These are phyloP conservation scores for Mucor velutinosus DNA, from an alignment of 371 early-diverging fungal genomes.

Conservation along the genomic window DNA sequence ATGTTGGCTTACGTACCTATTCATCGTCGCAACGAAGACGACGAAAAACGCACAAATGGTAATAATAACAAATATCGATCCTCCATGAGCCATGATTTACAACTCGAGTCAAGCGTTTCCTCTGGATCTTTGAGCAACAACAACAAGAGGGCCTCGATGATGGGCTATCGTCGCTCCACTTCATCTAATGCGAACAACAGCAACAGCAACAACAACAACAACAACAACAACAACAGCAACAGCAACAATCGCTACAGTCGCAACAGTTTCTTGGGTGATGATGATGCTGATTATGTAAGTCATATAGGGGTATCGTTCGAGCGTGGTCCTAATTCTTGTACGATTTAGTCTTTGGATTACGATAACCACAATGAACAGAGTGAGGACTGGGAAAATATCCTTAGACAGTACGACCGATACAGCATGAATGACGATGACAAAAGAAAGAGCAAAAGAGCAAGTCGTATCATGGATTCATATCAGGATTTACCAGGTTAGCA, in stretches of 20 bases:
- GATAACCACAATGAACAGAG: background rate
- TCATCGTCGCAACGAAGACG: constrained; percentile 34
- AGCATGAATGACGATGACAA: constrained; percentile 29
- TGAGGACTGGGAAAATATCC: constrained; percentile 49
- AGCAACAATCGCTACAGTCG: constrained; percentile 24
- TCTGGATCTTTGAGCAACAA: constrained; percentile 7
- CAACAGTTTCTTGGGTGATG: constrained; percentile 26
- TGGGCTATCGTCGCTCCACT: constrained; percentile 16
- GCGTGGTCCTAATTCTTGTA: background rate
- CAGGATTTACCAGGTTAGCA: constrained; percentile 40
- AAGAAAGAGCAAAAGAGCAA: constrained; percentile 36
- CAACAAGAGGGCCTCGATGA: constrained; percentile 13
- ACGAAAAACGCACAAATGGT: constrained; percentile 20
- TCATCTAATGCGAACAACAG: background rate
- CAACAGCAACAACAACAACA: constrained; percentile 14
- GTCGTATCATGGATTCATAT: constrained; percentile 46
- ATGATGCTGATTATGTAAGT: constrained; percentile 26
- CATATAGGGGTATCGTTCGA: background rate
- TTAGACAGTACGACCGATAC: constrained; percentile 51
- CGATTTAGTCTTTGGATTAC: background rate
- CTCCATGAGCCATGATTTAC: background rate
- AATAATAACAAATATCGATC: constrained; percentile 18
- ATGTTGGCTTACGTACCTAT: constrained; percentile 34
- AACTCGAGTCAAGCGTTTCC: constrained; percentile 11
- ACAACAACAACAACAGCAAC: constrained; percentile 11